phyloP scores from a whole-genome alignment of 352 stramenopile genomes.

The Phytophthora idaei region DNA sequence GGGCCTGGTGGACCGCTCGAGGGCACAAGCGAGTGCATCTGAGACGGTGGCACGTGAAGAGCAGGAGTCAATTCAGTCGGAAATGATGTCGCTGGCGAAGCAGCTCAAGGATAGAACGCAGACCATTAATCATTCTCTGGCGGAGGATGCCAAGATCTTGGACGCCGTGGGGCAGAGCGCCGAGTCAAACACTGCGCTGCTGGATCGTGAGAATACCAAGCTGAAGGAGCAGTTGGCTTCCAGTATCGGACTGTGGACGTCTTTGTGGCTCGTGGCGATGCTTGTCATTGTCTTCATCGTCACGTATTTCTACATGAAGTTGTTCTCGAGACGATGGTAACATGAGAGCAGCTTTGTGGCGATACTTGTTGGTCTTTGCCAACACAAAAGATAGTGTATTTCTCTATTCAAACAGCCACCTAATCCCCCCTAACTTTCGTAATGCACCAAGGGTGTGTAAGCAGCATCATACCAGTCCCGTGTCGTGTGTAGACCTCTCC shows the following conservation, averaged over 20 bases:
- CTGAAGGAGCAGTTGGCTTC: slow-evolving; percentile 71
- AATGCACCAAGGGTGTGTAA: slow-evolving; percentile 79
- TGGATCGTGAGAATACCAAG: slow-evolving; percentile 67
- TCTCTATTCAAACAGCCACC: slow-evolving; percentile 15
- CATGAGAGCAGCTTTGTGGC: neutral
- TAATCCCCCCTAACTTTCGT: slow-evolving; percentile 50
- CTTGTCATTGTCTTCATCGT: slow-evolving; percentile 66
- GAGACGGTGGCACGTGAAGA: slow-evolving; percentile 59
- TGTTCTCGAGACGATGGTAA: slow-evolving; percentile 67
- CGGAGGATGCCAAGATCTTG: slow-evolving; percentile 77
- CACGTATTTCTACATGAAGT: slow-evolving; percentile 84
- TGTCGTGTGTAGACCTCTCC: slow-evolving; percentile 81
- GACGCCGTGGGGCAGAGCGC: slow-evolving; percentile 74
- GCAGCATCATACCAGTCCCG: slow-evolving; percentile 89
- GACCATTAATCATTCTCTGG: slow-evolving; percentile 74
- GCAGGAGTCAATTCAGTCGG: slow-evolving; percentile 72
- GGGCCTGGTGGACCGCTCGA: slow-evolving; percentile 48
- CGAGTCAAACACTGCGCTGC: slow-evolving; percentile 63
- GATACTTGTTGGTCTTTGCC: neutral
- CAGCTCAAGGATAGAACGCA: slow-evolving; percentile 77
- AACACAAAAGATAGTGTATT: slow-evolving; percentile 16
- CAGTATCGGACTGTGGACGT: slow-evolving; percentile 80
- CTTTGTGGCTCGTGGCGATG: slow-evolving; percentile 66
- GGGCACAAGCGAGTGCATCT: slow-evolving; percentile 37
- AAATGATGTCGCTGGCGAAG: slow-evolving; percentile 77